Percentiles rank a stretch among this genome's conserved stretches.
Conservation (phyloP, 176 grass and related monocot species). For the Ananas comosus region DNA sequence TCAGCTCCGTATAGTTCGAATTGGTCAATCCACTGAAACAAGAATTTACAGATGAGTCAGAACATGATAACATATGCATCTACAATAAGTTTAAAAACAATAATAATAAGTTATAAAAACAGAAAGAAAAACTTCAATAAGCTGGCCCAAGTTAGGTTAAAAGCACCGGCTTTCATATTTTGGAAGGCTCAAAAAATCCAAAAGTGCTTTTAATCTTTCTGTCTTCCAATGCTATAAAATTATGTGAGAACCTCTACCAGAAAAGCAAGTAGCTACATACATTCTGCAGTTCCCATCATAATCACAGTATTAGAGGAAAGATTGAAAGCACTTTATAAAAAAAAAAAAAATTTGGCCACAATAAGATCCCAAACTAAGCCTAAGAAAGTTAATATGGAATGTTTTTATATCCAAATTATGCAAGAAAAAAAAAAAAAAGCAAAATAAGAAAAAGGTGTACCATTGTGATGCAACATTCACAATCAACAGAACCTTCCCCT, state of each 20-base stretch:
- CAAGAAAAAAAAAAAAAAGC: background rate
- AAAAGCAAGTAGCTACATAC: too few relatives aligned
- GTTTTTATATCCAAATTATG: background rate
- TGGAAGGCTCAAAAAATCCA: too few relatives aligned
- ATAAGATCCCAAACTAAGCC: background rate
- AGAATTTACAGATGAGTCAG: background rate
- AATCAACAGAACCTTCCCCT: conserved; percentile 80
- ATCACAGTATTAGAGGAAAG: too few relatives aligned
- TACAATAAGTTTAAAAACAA: background rate
- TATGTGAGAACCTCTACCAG: too few relatives aligned
- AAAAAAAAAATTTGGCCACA: too few relatives aligned
- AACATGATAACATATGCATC: background rate
- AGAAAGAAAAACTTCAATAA: background rate
- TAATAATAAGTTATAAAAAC: background rate
- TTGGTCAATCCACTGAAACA: conserved; percentile 80
- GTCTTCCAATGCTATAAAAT: too few relatives aligned
- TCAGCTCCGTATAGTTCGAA: conserved; percentile 90
- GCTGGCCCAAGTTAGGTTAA: background rate
- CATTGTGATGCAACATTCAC: conserved; percentile 94
- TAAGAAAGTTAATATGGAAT: background rate
- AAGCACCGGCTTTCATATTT: too few relatives aligned
- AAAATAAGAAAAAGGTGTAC: conserved; percentile 25
- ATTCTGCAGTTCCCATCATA: too few relatives aligned
- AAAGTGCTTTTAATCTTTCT: too few relatives aligned
- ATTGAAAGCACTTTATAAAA: too few relatives aligned